Evolutionary conservation across 805 yeast species (phyloP).

Genomic region (Metschnikowia cubensis): DNA sequence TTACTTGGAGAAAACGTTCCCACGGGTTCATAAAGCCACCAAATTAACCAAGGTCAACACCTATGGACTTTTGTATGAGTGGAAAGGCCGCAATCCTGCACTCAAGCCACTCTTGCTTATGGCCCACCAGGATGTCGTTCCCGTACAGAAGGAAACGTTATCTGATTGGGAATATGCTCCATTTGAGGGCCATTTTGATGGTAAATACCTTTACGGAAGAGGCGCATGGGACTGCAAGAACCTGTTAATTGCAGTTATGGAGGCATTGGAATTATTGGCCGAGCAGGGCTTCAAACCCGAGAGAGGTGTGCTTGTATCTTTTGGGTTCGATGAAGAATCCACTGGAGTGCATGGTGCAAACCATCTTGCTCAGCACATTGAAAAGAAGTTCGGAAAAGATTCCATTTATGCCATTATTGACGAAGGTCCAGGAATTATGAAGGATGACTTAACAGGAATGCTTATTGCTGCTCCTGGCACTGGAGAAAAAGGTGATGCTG

Average conservation of each 20-base stretch:
- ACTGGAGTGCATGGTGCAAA: conserved; percentile 14
- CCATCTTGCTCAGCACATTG: conserved; percentile 9
- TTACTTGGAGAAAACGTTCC: conserved; percentile 14
- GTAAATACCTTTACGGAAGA: conserved; percentile 61
- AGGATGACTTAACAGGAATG: conserved; percentile 10
- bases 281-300: conserved; percentile 10
- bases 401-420: conserved; percentile 17
- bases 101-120: conserved; percentile 18
- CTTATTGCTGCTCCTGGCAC: conserved; percentile 15
- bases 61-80: conserved; percentile 14
- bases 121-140: conserved; percentile 18
- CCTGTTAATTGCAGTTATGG: conserved; percentile 59
- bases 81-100: conserved; percentile 14
- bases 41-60: conserved; percentile 15
- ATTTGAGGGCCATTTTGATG: conserved; percentile 15
- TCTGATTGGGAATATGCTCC: conserved; percentile 16
- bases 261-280: conserved; percentile 24
- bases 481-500: conserved; percentile 17
- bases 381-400: conserved; percentile 13
- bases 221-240: conserved; percentile 78
- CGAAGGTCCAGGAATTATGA: conserved; percentile 17
- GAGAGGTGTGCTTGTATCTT: conserved; percentile 14
- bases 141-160: conserved; percentile 16
- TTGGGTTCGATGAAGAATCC: conserved; percentile 20
- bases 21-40: conserved; percentile 7